Evolutionary conservation across 192 early-diverging fungal genomes (phyloP).

Genomic region (Podila minutissima): DNA sequence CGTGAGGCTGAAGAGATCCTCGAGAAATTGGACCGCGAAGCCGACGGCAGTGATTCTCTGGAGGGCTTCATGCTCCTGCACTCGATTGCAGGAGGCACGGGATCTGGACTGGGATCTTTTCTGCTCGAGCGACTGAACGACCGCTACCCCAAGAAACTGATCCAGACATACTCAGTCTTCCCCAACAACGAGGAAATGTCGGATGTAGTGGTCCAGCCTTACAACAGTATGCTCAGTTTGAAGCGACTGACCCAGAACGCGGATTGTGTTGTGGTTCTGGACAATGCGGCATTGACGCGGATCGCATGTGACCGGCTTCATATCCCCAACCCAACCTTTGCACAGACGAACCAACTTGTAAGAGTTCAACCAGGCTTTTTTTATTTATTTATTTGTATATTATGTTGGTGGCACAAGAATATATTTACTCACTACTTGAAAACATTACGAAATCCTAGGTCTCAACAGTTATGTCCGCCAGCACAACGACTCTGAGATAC

Average conservation of each 20-base stretch:
- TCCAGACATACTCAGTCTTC: conserved; percentile 98
- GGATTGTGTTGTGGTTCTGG: conserved; percentile 96
- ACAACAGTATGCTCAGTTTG: conserved; percentile 93
- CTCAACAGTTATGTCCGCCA: conserved; percentile 98
- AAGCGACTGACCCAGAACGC: conserved; percentile 93
- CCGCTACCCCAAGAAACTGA: conserved; percentile 95
- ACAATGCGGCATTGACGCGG: conserved; percentile 93
- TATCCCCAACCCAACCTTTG: conserved; percentile 93
- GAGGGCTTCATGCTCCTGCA: conserved; percentile 98
- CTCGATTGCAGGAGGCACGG: conserved; percentile 98
- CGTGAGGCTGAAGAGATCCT: conserved; percentile 90
- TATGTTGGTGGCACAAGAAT: neutral
- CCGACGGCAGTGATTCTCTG: conserved; percentile 92
- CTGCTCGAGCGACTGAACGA: conserved; percentile 93
- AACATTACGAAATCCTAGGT: conserved; percentile 58
- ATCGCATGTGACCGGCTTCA: conserved; percentile 95
- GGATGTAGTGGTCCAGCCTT: conserved; percentile 98
- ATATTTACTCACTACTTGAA: neutral
- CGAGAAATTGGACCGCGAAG: conserved; percentile 97
- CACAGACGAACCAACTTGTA: conserved; percentile 96
- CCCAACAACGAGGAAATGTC: conserved; percentile 94
- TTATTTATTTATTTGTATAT: neutral
- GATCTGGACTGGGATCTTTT: conserved; percentile 95
- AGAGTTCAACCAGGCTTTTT: neutral
- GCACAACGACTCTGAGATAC: conserved; percentile 96